Base-by-base conservation (phyloP, 345 rosid species). In the Clausena lansium region DNA sequence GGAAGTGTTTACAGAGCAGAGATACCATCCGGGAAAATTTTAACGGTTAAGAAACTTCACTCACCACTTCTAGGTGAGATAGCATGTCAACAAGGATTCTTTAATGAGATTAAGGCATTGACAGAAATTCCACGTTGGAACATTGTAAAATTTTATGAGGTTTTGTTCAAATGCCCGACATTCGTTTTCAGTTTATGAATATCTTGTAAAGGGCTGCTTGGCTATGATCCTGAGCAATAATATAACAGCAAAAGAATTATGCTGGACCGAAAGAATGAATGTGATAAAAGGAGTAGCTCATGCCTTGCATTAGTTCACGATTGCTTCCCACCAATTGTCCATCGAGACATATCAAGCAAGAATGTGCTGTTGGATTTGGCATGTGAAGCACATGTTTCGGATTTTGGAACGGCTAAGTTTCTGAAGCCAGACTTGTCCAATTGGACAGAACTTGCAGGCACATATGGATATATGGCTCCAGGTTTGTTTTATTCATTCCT, bases 21-120 rank as follows among this genome's bases (percentile, higher is more conserved):
- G 59, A 62, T 85, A 28, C 65, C 80, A 41, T 63, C 73, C 1
- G 85, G 70, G 4, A 36, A 15, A n/a, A 33, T 22, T 0, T 79
- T 84, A 20, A 84, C 89, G 1, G 82, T 86, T 7, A 86, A 84
- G 78, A 86, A 78, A 75, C 79, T 84, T 8, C 76, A 80, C 77
- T 65, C 65, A 4, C 47, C 57, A 22, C 24, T 57, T 6, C 73
- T 75, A 17, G 8, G 65, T 17, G 71, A 59, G 45, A 20, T 35
- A 17, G n/a, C n/a, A n/a, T n/a, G n/a, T n/a, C n/a, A 36, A 10
- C 30, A 76, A 28, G 84, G 70, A 3, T 85, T 83, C 2, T 0
- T 28, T 60, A 83, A 67, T 9, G 85, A 85, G 57, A 78, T 83
- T 1, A 24, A 1, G 14, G 79, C 75, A 11, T 80, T 82, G 54